Percentiles rank a stretch among this genome's conserved stretches.
These are phyloP conservation scores for Trametes punicea DNA, from an alignment of 768 basidiomycete species.

Conservation along the genomic window DNA sequence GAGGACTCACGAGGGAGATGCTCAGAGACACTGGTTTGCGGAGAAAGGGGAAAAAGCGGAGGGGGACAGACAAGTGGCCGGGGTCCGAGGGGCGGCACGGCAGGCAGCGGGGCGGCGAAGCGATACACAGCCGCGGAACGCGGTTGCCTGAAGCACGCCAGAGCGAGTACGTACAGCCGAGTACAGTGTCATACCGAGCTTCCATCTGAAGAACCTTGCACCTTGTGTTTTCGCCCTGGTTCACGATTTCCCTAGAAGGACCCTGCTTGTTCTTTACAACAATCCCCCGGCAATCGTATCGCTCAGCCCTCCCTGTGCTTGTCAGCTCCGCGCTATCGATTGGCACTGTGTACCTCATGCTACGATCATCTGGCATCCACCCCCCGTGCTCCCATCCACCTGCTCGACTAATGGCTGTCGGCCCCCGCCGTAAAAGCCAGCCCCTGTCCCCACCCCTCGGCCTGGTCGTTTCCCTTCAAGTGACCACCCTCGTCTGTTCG, in stretches of 20 bases:
- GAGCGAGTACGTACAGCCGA: not conserved
- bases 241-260: not conserved
- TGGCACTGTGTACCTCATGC: slow-evolving; percentile 1
- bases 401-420: not conserved
- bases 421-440: slow-evolving; percentile 13
- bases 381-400: not conserved
- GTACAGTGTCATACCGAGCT: no score
- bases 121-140: slow-evolving; percentile 5
- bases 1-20: no score
- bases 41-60: not conserved
- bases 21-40: no score
- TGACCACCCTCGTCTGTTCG: not conserved
- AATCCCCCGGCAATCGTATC: not conserved
- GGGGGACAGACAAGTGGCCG: not conserved
- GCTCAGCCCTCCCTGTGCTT: not conserved
- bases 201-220: not conserved
- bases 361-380: slow-evolving; percentile 9
- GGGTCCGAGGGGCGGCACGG: not conserved
- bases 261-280: not conserved
- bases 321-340: slow-evolving; percentile 7
- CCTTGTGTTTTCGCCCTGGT: not conserved
- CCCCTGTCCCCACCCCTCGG: not conserved
- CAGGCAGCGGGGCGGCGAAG: not conserved
- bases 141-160: not conserved
- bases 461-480: not conserved